Evolutionary conservation across 2,329 filamentous ascomycete species (phyloP).

Genomic region (Mycocentrospora acerina): DNA sequence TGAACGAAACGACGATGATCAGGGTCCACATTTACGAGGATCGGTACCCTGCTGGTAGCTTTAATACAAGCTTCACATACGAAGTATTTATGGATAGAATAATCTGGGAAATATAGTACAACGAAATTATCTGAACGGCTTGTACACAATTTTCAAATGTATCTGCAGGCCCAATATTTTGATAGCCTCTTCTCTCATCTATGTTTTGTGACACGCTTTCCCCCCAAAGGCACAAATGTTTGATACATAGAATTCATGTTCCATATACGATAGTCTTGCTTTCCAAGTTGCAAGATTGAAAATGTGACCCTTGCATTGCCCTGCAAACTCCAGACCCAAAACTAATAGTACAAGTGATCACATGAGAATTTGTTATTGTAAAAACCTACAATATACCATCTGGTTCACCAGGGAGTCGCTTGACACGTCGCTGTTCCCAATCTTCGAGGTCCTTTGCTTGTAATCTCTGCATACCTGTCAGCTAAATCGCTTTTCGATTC

Average conservation of each 20-base stretch:
- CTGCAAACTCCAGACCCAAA: slow-evolving; percentile 5
- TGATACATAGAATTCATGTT: no score
- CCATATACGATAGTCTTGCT: no score
- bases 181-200: no score
- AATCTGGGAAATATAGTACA: not conserved
- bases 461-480: slow-evolving; percentile 58
- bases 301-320: not conserved
- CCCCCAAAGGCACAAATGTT: no score
- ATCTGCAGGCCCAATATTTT: no score
- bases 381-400: slow-evolving; percentile 58
- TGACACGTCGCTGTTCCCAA: slow-evolving; percentile 95
- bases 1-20: slow-evolving; percentile 3
- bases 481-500: not conserved
- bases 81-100: not conserved
- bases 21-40: slow-evolving; percentile 5
- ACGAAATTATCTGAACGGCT: not conserved
- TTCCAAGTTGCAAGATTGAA: no score
- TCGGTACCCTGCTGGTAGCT: slow-evolving; percentile 8
- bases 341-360: slow-evolving; percentile 6
- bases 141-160: not conserved
- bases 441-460: slow-evolving; percentile 89
- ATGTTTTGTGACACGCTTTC: no score
- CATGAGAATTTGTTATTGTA: slow-evolving; percentile 53
- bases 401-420: slow-evolving; percentile 84
- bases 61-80: slow-evolving; percentile 7